phyloP scores from a whole-genome alignment of 192 early-diverging fungal genomes.

The Podila verticillata region DNA sequence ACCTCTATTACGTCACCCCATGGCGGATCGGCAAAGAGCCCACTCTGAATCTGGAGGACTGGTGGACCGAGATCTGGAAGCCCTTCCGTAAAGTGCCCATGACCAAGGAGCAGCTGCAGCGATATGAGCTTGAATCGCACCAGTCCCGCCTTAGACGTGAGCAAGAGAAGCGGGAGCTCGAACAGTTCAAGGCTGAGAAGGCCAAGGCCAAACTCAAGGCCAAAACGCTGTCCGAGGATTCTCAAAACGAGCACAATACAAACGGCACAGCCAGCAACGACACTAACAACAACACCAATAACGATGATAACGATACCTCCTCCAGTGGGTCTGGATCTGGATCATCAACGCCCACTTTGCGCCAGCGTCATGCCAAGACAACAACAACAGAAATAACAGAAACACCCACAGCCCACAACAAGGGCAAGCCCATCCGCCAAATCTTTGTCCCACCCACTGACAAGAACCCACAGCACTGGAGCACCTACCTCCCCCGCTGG shows the following conservation, averaged over 20 bases:
- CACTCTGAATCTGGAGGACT: conserved; percentile 36
- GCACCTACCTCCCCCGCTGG: conserved; percentile 43
- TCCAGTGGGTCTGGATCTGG: background rate
- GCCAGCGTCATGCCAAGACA: background rate
- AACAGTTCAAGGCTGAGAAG: background rate
- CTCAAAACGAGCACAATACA: background rate
- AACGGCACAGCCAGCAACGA: background rate
- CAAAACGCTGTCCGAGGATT: background rate
- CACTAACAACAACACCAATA: background rate
- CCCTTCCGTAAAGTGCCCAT: conserved; percentile 50
- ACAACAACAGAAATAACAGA: background rate
- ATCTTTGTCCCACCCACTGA: conserved; percentile 26
- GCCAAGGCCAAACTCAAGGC: no score
- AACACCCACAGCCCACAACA: background rate
- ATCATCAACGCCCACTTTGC: background rate
- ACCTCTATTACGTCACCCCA: conserved; percentile 39
- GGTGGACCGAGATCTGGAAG: conserved; percentile 37
- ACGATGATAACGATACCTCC: background rate
- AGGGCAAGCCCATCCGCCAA: conserved; percentile 30
- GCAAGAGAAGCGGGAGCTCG: conserved; percentile 9
- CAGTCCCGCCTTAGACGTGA: conserved; percentile 22
- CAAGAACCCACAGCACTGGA: conserved; percentile 43
- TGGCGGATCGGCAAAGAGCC: conserved; percentile 49
- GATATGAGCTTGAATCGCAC: conserved; percentile 32
- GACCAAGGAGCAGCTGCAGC: conserved; percentile 38